A percentile compares a stretch with the other conserved stretches of the same genome.
Conservation (phyloP, 352 stramenopile genomes). For the Phytophthora palmivora region DNA sequence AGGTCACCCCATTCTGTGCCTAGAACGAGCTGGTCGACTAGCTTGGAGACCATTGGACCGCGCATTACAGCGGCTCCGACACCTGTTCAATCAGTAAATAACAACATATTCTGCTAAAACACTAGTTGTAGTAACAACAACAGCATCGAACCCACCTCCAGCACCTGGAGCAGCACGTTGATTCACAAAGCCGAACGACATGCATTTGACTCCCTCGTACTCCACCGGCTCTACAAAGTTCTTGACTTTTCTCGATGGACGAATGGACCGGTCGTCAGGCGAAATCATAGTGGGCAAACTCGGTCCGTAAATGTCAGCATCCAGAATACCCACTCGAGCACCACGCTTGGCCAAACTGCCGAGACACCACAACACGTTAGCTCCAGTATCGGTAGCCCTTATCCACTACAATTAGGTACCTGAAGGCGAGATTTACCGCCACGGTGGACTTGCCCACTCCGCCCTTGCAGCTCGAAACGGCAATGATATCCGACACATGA, state of each 20-base stretch:
- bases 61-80: conserved; percentile 94
- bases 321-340: conserved; percentile 96
- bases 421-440: conserved; percentile 98
- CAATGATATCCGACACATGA: conserved; percentile 90
- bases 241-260: conserved; percentile 69
- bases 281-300: conserved; percentile 97
- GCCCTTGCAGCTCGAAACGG: conserved; percentile 95
- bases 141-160: conserved; percentile 43
- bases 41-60: conserved; percentile 98
- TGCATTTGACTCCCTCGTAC: conserved; percentile 92
- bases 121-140: not conserved
- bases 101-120: not conserved
- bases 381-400: not conserved
- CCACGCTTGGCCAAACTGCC: conserved; percentile 88
- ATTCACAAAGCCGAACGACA: conserved; percentile 94
- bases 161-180: conserved; percentile 83
- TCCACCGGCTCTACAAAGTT: conserved; percentile 85
- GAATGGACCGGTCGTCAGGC: conserved; percentile 68
- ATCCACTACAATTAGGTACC: conserved; percentile 26
- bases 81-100: conserved; percentile 31
- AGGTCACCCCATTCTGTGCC: conserved; percentile 98
- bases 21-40: conserved; percentile 96
- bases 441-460: conserved; percentile 99
- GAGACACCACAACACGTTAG: not conserved
- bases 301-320: conserved; percentile 99